Evolutionary conservation across 1,139 yeast genomes (phyloP), one percentile per base, ranked within the genome.

Genomic region (Pichia sp.): DNA sequence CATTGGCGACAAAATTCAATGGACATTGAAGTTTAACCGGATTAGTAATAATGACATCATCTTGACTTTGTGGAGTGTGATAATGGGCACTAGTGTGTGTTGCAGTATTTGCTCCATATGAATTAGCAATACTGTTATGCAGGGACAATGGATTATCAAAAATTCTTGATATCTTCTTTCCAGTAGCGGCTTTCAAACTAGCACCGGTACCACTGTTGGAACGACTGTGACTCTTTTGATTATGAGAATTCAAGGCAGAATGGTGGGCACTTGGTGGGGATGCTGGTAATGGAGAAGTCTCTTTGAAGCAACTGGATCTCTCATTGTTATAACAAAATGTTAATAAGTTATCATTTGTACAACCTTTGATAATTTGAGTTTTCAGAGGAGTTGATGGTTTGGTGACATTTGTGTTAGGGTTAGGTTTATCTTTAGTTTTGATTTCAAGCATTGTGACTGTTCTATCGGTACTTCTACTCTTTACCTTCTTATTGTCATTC

Each of bases 401-500:
- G 9, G 42, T 33, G 6, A 10, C 18, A 24, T 36, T 39, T 6
- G 21, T 19, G 42, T 42, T 44, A 18, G 12, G 12, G 21, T 35
- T 38, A 14, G 34, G 24, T 28, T 49, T 53, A 34, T 72, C 69
- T 45, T 62, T 69, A 0, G 90, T 76, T 56, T 82, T 77, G 40
- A 85, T 71, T 60, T 85, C 93, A 55, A 85, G 71, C 34, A 85
- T 62, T 0, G 85, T 71, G 2, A 83, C 67, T 1, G 73, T 68
- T 44, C 85, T 70, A 54, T 83, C 89, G 49, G 81, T 69, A 2
- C 58, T 62, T 51, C 62, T 67, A 40, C 72, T 77, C 14, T 64
- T 55, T n/a, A 62, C 59, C 20, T 73, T 76, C 15, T 70, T 69
- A 44, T 77, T 81, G 46, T 76, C 82, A 49, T 81, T 86, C 53